Conservation (phyloP, 2,329 filamentous ascomycete genomes). For the Aspergillus sp. region DNA sequence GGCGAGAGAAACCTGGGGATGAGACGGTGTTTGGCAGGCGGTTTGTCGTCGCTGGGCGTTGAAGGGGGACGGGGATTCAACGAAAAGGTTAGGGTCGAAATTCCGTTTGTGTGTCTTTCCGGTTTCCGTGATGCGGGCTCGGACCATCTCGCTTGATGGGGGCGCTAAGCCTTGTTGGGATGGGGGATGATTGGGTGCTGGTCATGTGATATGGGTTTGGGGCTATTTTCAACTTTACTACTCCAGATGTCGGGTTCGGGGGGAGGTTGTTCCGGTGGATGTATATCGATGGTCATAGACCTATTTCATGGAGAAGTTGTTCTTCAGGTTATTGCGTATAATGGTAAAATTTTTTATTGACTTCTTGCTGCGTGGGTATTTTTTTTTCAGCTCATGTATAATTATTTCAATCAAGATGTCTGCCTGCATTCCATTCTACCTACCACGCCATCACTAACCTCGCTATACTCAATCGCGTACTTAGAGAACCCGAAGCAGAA, state of each 20-base stretch:
- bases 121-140: constrained; percentile 23
- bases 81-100: constrained; percentile 35
- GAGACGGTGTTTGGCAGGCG: constrained; percentile 35
- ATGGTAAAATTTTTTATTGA: too few relatives aligned
- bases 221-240: constrained; percentile 1
- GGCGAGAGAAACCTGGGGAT: constrained; percentile 31
- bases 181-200: neutral
- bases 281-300: neutral
- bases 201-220: constrained; percentile 17
- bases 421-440: too few relatives aligned
- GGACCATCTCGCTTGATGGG: constrained; percentile 35
- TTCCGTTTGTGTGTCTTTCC: constrained; percentile 35
- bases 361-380: too few relatives aligned
- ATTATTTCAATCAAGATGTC: too few relatives aligned
- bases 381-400: too few relatives aligned
- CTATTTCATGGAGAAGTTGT: too few relatives aligned
- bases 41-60: constrained; percentile 39
- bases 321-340: too few relatives aligned
- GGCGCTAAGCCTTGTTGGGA: constrained; percentile 27
- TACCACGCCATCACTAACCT: too few relatives aligned
- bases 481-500: too few relatives aligned
- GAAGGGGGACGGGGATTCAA: constrained; percentile 24
- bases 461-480: too few relatives aligned
- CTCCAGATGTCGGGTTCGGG: neutral
- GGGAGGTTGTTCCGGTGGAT: neutral